A percentile compares a stretch with the other conserved stretches of the same genome.
Conservation (phyloP, 2,329 filamentous ascomycete genomes). For the Colletotrichum camelliae region DNA sequence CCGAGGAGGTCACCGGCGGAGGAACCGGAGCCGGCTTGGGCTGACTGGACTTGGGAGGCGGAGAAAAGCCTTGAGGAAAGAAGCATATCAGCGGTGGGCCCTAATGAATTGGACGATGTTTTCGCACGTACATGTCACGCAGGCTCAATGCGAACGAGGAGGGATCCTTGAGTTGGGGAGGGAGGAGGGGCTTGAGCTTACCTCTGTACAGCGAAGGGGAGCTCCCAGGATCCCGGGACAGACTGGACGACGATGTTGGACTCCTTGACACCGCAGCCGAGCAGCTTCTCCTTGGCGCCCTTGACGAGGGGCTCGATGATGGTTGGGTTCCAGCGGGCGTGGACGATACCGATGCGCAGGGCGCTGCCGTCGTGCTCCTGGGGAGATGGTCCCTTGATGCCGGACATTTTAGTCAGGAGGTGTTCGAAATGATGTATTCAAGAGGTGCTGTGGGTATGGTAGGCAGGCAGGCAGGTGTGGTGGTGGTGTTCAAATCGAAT, state of each 20-base stretch:
- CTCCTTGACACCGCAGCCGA: constrained; percentile 80
- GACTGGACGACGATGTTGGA: constrained; percentile 89
- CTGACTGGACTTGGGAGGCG: constrained; percentile 84
- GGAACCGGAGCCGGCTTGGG: constrained; percentile 62
- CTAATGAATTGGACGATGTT: neutral
- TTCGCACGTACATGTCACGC: neutral
- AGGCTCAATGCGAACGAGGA: neutral
- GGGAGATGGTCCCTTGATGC: constrained; percentile 60
- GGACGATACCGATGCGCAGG: constrained; percentile 92
- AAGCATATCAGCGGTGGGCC: neutral
- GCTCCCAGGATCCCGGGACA: constrained; percentile 93
- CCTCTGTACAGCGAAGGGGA: constrained; percentile 89
- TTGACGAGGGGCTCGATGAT: constrained; percentile 87
- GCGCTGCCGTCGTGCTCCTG: constrained; percentile 70
- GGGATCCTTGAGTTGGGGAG: neutral
- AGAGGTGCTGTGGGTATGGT: neutral
- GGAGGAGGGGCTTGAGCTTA: constrained; percentile 44
- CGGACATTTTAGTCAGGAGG: constrained; percentile 41
- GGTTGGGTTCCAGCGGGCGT: constrained; percentile 91
- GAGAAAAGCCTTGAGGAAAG: constrained; percentile 70
- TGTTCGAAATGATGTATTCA: neutral
- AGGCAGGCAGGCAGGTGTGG: neutral
- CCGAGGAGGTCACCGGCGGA: constrained; percentile 80
- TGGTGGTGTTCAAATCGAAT: neutral
- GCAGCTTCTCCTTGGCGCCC: constrained; percentile 80